Evolutionary conservation across 305 asterid genomes (phyloP).

Genomic region (Andrographis paniculata): DNA sequence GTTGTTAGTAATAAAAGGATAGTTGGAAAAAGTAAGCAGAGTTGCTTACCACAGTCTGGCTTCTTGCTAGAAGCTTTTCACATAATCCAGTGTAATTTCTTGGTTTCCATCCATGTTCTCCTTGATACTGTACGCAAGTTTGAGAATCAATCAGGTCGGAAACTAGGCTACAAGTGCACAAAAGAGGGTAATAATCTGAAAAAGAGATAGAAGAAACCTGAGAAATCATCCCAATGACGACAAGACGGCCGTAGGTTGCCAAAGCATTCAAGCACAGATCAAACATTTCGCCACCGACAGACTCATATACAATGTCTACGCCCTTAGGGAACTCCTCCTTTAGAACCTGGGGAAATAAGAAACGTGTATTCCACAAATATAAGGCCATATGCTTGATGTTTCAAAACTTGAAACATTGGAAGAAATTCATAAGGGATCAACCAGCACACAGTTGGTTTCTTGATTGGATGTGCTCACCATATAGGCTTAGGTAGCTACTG

Average conservation of each 20-base stretch:
- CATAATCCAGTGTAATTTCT: constrained; percentile 73
- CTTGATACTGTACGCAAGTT: constrained; percentile 70
- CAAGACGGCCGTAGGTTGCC: constrained; percentile 76
- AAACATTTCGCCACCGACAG: constrained; percentile 96
- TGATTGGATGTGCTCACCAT: too few species aligned
- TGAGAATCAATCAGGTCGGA: neutral
- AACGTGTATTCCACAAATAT: constrained; percentile 5
- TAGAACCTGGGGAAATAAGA: constrained; percentile 48
- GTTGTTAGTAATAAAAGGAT: neutral
- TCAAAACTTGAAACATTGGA: too few species aligned
- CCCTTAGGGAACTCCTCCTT: constrained; percentile 88
- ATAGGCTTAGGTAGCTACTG: too few species aligned
- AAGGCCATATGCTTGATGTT: constrained; percentile 1
- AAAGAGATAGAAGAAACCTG: constrained; percentile 48
- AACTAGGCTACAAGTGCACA: too few species aligned
- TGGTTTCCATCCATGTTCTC: constrained; percentile 94
- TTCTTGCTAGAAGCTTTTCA: constrained; percentile 82
- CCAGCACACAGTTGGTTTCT: constrained; percentile 1
- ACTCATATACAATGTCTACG: constrained; percentile 74
- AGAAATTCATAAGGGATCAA: constrained; percentile 1
- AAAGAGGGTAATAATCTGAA: too few species aligned
- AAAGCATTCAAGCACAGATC: constrained; percentile 80
- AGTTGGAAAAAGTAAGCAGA: neutral
- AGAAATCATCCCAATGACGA: constrained; percentile 95
- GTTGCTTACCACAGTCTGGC: constrained; percentile 82